Conservation (phyloP, 768 basidiomycete species). For the Chalciporus chontae region DNA sequence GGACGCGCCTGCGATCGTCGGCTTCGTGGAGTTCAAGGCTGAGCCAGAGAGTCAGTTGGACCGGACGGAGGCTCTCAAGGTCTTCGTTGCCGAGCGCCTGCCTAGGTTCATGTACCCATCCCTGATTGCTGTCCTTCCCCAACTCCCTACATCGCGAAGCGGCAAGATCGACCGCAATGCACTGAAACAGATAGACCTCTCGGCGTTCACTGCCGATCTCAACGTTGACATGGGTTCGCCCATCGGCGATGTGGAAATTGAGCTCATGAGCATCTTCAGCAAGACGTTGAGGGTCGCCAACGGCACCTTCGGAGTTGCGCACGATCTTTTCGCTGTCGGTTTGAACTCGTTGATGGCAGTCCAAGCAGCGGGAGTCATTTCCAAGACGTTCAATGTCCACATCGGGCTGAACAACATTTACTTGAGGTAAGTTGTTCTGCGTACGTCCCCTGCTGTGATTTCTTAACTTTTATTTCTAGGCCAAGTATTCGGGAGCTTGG, state of each 20-base stretch:
- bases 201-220: constrained; percentile 19
- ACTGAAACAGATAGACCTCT: constrained; percentile 26
- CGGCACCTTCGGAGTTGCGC: constrained; percentile 22
- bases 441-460: no score
- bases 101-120: constrained; percentile 33
- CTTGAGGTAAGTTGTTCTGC: constrained; percentile 8
- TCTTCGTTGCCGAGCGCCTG: constrained; percentile 27
- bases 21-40: constrained; percentile 26
- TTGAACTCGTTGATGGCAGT: constrained; percentile 32
- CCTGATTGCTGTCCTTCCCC: constrained; percentile 23
- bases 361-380: constrained; percentile 28
- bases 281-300: constrained; percentile 20
- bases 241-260: constrained; percentile 24
- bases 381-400: constrained; percentile 28
- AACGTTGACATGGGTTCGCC: constrained; percentile 24
- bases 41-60: constrained; percentile 13
- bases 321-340: constrained; percentile 29
- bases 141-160: constrained; percentile 22
- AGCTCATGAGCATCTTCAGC: constrained; percentile 24
- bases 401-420: constrained; percentile 29
- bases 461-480: neutral
- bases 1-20: constrained; percentile 28
- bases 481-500: constrained; percentile 27
- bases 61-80: constrained; percentile 18
- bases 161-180: constrained; percentile 30